Conservation (phyloP, 2,329 filamentous ascomycete genomes). For the Neobulgaria alba region DNA sequence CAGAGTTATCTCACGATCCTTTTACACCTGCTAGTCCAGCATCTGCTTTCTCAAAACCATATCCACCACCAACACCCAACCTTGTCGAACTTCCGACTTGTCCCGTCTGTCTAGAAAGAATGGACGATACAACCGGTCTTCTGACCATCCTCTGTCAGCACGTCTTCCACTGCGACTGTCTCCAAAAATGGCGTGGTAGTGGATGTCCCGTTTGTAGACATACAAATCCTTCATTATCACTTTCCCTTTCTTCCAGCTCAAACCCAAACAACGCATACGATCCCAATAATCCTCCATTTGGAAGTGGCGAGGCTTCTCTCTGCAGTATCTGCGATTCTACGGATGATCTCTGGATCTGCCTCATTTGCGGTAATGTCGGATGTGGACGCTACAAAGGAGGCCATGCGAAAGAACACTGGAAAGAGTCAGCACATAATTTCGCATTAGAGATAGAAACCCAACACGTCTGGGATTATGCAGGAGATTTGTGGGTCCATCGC, state of each 20-base stretch:
- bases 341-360: conserved; percentile 86
- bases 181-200: conserved; percentile 91
- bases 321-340: conserved; percentile 75
- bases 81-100: conserved; percentile 90
- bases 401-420: conserved; percentile 90
- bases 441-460: conserved; percentile 89
- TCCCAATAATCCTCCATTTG: conserved; percentile 48
- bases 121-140: conserved; percentile 94
- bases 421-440: conserved; percentile 81
- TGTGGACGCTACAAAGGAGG: conserved; percentile 92
- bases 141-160: conserved; percentile 96
- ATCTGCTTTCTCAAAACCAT: conserved; percentile 40
- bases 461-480: conserved; percentile 96
- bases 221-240: conserved; percentile 51
- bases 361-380: conserved; percentile 86
- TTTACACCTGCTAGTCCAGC: conserved; percentile 48
- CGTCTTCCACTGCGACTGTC: conserved; percentile 92
- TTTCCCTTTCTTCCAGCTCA: conserved; percentile 20
- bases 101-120: conserved; percentile 90
- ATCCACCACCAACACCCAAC: conserved; percentile 64
- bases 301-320: conserved; percentile 54
- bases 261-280: conserved; percentile 29
- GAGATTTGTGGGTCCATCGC: conserved; percentile 91
- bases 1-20: conserved; percentile 54
- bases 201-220: conserved; percentile 94